These are phyloP conservation scores for Nigrospora osmanthi DNA, from an alignment of 2,329 filamentous ascomycete genomes.

Conservation along the genomic window DNA sequence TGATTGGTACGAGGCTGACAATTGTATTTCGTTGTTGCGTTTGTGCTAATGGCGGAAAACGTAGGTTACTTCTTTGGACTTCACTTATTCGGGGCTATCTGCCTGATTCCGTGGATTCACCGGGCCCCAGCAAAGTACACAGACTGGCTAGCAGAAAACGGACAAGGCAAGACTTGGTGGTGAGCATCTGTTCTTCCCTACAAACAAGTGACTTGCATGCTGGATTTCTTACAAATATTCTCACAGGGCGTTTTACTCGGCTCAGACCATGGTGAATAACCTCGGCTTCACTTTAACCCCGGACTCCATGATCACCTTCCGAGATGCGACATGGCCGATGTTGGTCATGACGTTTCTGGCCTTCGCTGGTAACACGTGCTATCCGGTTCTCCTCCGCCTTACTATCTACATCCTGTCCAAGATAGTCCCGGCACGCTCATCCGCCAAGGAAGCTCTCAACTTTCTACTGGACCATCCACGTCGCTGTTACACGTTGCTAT, in stretches of 20 bases:
- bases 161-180: conserved; percentile 39
- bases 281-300: conserved; percentile 47
- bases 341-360: conserved; percentile 40
- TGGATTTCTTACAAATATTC: not conserved
- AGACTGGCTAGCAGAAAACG: conserved; percentile 28
- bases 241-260: conserved; percentile 37
- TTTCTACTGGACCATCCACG: conserved; percentile 57
- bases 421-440: conserved; percentile 27
- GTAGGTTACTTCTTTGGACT: conserved; percentile 36
- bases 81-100: conserved; percentile 38
- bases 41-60: too few relatives aligned
- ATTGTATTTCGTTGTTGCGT: too few relatives aligned
- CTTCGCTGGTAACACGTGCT: conserved; percentile 46
- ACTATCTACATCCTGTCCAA: conserved; percentile 49
- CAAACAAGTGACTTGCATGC: not conserved
- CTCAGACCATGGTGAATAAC: conserved; percentile 44
- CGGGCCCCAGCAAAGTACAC: conserved; percentile 29
- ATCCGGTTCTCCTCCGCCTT: conserved; percentile 49
- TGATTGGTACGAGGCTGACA: conserved; percentile 18
- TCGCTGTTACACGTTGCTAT: conserved; percentile 55
- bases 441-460: conserved; percentile 34
- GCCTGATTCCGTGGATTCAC: conserved; percentile 39
- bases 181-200: conserved; percentile 17
- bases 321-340: conserved; percentile 32
- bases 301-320: conserved; percentile 43